phyloP scores from a whole-genome alignment of 345 rosid species.

The Brassica carinata region DNA sequence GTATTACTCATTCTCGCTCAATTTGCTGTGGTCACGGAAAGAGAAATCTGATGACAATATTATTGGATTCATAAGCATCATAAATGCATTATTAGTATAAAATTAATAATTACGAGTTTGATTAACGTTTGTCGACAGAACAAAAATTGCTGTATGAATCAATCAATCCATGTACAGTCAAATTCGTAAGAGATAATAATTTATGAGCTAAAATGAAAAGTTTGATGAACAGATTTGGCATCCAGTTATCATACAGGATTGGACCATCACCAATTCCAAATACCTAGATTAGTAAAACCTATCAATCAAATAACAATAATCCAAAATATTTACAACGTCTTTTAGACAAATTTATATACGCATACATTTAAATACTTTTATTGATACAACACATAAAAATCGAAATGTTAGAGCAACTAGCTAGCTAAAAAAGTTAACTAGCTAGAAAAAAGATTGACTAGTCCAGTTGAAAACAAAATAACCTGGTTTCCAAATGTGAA shows the following conservation, averaged over 20 bases:
- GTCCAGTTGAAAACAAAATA: too few relatives aligned
- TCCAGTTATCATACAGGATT: conserved; percentile 7
- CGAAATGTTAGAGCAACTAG: too few relatives aligned
- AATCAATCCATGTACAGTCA: conserved; percentile 29
- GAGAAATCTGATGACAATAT: conserved; percentile 22
- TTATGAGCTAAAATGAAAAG: neutral
- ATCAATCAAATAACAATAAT: conserved; percentile 2
- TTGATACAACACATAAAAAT: neutral
- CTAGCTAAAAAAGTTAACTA: too few relatives aligned
- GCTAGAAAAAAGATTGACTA: too few relatives aligned
- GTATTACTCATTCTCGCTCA: conserved; percentile 1
- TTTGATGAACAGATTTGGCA: neutral
- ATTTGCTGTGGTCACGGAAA: conserved; percentile 28
- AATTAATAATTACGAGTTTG: conserved; percentile 13
- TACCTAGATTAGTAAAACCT: neutral
- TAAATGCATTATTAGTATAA: conserved; percentile 2
- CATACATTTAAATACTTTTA: neutral
- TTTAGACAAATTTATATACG: neutral
- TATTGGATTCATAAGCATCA: conserved; percentile 20
- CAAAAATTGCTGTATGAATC: conserved; percentile 18
- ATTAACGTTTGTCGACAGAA: conserved; percentile 18
- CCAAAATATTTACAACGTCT: neutral
- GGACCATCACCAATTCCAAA: neutral
- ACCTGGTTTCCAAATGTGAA: too few relatives aligned
- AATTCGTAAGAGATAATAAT: neutral